Percentiles rank a stretch among this genome's conserved stretches.
Conservation (phyloP, 2,329 filamentous ascomycete species). For the Xylariaceae sp. region DNA sequence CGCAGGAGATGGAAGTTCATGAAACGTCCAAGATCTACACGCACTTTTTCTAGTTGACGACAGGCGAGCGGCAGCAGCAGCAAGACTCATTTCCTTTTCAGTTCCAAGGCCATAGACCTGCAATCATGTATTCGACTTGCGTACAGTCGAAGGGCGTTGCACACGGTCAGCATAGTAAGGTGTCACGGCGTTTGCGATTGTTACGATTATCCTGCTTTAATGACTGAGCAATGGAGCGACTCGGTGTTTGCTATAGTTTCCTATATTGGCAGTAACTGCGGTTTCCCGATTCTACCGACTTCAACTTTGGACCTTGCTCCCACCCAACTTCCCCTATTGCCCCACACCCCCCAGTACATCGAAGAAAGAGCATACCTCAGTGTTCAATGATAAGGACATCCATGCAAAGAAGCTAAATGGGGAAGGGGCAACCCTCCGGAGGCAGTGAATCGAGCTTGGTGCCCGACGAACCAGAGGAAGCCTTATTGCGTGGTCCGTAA, state of each 20-base stretch:
- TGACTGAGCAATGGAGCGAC: conserved; percentile 11
- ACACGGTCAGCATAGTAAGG: conserved; percentile 54
- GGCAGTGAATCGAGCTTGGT: no score
- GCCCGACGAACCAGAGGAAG: no score
- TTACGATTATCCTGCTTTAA: conserved; percentile 21
- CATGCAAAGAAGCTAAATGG: no score
- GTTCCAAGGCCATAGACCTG: conserved; percentile 28
- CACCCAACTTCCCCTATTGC: no score
- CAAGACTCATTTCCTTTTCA: conserved; percentile 23
- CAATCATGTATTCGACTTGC: conserved; percentile 49
- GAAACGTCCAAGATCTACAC: conserved; percentile 99
- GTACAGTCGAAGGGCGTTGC: conserved; percentile 47
- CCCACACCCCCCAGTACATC: no score
- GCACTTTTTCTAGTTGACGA: conserved; percentile 89
- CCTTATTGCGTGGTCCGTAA: no score
- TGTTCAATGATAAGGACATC: no score
- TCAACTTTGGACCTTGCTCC: no score
- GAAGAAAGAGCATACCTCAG: no score
- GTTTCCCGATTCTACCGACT: not conserved
- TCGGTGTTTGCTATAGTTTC: conserved; percentile 20
- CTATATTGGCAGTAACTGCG: not conserved
- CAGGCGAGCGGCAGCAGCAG: not conserved
- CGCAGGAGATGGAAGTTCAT: conserved; percentile 98
- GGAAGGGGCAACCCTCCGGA: no score
- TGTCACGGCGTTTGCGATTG: conserved; percentile 48